These are phyloP conservation scores for Globisporangium paroecandrum DNA, from an alignment of 352 stramenopile species.

Conservation along the genomic window DNA sequence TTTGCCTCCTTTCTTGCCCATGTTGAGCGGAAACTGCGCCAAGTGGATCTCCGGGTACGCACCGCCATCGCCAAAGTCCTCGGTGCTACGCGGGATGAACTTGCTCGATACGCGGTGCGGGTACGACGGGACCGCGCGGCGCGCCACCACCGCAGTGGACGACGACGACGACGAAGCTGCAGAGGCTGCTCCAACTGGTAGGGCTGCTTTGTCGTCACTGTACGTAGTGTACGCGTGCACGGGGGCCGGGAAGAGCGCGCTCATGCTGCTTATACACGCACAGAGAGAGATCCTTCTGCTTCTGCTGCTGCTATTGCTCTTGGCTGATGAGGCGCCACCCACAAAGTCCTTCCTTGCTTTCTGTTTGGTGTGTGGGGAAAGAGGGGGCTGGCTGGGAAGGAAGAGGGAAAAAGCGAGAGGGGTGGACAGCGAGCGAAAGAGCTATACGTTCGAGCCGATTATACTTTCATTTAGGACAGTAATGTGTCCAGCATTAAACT, in stretches of 20 bases:
- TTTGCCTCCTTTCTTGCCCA: constrained; percentile 89
- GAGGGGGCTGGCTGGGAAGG: background rate
- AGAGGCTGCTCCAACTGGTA: background rate
- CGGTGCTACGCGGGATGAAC: constrained; percentile 59
- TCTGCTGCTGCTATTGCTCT: background rate
- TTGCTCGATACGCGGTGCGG: constrained; percentile 45
- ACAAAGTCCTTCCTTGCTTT: background rate
- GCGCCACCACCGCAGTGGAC: background rate
- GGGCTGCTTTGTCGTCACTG: constrained; percentile 32
- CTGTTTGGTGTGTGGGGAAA: background rate
- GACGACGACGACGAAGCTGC: constrained; percentile 5
- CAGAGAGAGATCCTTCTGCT: background rate
- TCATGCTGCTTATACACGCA: constrained; percentile 35
- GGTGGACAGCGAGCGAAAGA: background rate
- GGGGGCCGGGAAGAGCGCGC: constrained; percentile 67
- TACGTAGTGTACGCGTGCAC: constrained; percentile 71
- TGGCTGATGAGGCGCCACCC: background rate
- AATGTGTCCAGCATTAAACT: too few relatives aligned
- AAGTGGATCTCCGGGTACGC: constrained; percentile 99
- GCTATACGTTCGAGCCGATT: background rate
- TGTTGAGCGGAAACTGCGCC: constrained; percentile 95
- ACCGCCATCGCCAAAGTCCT: constrained; percentile 97
- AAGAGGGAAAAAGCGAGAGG: background rate
- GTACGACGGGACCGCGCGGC: constrained; percentile 42
- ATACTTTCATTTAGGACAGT: too few relatives aligned